Percentiles rank a stretch among this genome's conserved stretches.
Conservation (phyloP, 345 rosid species). For the Litchi chinensis region DNA sequence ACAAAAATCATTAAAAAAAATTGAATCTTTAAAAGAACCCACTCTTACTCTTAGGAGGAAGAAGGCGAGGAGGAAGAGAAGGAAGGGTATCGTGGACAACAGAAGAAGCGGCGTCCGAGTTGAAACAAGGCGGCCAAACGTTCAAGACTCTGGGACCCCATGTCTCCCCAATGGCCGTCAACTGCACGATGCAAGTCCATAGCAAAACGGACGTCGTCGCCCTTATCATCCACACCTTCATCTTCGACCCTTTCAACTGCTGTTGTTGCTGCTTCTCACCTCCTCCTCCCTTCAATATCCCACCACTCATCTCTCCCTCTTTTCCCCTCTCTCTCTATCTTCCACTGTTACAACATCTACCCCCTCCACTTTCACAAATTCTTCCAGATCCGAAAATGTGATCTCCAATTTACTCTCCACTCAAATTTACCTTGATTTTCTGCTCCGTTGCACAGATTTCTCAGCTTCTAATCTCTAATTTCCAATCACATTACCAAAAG, state of each 20-base stretch:
- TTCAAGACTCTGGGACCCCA: conserved; percentile 90
- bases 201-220: conserved; percentile 85
- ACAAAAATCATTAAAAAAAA: background rate
- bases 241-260: conserved; percentile 58
- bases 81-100: conserved; percentile 44
- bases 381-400: conserved; percentile 33
- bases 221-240: conserved; percentile 88
- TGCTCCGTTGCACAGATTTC: background rate
- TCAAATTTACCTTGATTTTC: background rate
- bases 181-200: conserved; percentile 94
- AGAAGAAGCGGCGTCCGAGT: conserved; percentile 39
- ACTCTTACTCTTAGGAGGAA: conserved; percentile 96
- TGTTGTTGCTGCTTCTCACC: conserved; percentile 32
- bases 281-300: conserved; percentile 43
- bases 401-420: background rate
- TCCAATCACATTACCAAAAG: conserved; percentile 22
- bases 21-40: conserved; percentile 19
- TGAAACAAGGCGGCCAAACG: conserved; percentile 87
- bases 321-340: conserved; percentile 38
- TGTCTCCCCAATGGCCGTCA: conserved; percentile 82
- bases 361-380: background rate
- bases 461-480: background rate
- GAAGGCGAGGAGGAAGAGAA: conserved; percentile 40
- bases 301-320: conserved; percentile 39
- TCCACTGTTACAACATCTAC: conserved; percentile 46